Percentiles rank a stretch among this genome's conserved stretches.
phyloP scores from a whole-genome alignment of 331 rosid species.

The Erythrophleum ivorense region DNA sequence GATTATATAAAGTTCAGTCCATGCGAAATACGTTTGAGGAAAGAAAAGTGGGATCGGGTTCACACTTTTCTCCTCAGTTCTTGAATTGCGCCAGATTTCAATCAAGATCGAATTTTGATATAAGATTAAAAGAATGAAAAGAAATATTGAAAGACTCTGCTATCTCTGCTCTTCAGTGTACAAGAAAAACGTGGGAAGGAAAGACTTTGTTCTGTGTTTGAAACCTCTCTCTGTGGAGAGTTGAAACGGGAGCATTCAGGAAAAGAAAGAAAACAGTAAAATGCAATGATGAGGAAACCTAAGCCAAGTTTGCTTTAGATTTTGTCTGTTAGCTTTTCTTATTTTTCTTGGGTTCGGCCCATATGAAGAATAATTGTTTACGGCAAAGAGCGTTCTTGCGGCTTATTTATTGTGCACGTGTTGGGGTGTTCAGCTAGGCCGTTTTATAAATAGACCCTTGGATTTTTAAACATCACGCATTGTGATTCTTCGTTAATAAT shows the following conservation, averaged over 20 bases:
- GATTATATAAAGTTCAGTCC: conserved; percentile 21
- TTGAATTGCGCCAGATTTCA: conserved; percentile 51
- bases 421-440: neutral
- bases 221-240: conserved; percentile 25
- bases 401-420: conserved; percentile 33
- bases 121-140: neutral
- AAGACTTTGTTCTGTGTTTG: neutral
- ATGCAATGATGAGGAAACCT: conserved; percentile 14
- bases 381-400: too few species aligned
- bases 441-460: too few species aligned
- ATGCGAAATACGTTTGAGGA: conserved; percentile 42
- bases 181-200: neutral
- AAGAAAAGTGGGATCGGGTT: conserved; percentile 44
- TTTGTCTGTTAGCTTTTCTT: conserved; percentile 35
- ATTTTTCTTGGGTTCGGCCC: conserved; percentile 28
- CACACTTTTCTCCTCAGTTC: conserved; percentile 40
- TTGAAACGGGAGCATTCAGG: conserved; percentile 28
- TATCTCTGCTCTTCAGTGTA: neutral
- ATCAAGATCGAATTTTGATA: conserved; percentile 37
- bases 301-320: conserved; percentile 26
- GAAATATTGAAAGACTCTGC: neutral
- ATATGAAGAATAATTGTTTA: neutral
- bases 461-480: too few species aligned
- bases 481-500: too few species aligned
- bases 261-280: conserved; percentile 14